phyloP scores from a whole-genome alignment of 805 yeast genomes.

The Alloascoidea hylecoeti region DNA sequence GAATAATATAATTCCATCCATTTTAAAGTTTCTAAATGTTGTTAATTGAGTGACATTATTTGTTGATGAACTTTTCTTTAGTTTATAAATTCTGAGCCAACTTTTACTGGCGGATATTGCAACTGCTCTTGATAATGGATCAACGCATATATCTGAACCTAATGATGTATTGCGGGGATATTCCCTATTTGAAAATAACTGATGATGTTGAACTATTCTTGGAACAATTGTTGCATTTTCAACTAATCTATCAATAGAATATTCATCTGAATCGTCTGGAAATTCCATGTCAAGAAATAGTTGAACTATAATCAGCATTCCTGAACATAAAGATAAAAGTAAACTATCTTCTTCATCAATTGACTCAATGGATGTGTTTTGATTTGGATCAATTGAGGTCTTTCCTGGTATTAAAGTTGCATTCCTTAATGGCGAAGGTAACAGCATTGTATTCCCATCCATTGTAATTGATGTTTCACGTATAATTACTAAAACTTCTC shows the following conservation, averaged over 20 bases:
- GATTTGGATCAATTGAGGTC: background rate
- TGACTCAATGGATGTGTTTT: background rate
- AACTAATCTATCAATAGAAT: slow-evolving; percentile 29
- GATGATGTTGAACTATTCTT: slow-evolving; percentile 4
- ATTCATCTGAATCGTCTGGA: slow-evolving; percentile 24
- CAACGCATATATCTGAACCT: slow-evolving; percentile 19
- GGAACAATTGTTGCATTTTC: slow-evolving; percentile 14
- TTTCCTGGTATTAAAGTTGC: slow-evolving; percentile 18
- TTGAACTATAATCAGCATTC: slow-evolving; percentile 12
- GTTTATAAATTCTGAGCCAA: slow-evolving; percentile 22
- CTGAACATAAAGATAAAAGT: slow-evolving; percentile 21
- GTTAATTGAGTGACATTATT: slow-evolving; percentile 22
- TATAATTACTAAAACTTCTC: slow-evolving; percentile 14
- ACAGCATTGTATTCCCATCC: slow-evolving; percentile 17
- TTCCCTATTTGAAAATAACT: slow-evolving; percentile 10
- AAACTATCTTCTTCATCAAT: slow-evolving; percentile 12
- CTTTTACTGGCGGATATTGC: slow-evolving; percentile 23
- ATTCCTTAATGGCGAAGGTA: slow-evolving; percentile 13
- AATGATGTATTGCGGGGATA: no score
- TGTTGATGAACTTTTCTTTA: slow-evolving; percentile 20
- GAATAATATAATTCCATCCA: slow-evolving; percentile 26
- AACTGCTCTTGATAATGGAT: slow-evolving; percentile 23
- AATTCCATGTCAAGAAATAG: slow-evolving; percentile 24
- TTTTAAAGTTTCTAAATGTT: slow-evolving; percentile 23
- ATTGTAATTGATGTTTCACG: slow-evolving; percentile 19